These are phyloP conservation scores for Phialophora expanda DNA, from an alignment of 2,329 filamentous ascomycete species.

Conservation along the genomic window DNA sequence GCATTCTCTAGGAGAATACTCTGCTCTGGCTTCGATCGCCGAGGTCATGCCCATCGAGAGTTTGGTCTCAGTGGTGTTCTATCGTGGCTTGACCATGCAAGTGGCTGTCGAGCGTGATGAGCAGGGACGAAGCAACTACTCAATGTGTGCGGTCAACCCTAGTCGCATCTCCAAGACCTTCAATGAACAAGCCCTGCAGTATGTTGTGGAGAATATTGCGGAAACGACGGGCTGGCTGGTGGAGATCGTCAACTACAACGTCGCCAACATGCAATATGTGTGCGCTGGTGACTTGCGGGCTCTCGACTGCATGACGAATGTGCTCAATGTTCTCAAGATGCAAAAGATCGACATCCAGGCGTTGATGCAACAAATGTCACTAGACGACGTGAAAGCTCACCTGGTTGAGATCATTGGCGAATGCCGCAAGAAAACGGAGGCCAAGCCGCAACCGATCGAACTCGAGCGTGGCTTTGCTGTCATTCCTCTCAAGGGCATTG, in stretches of 20 bases:
- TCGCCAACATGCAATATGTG: constrained; percentile 73
- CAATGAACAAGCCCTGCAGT: constrained; percentile 95
- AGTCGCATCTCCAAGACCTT: constrained; percentile 98
- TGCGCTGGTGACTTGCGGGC: constrained; percentile 70
- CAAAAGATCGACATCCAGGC: constrained; percentile 97
- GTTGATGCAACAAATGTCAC: constrained; percentile 80
- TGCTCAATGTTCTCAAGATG: constrained; percentile 93
- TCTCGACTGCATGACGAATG: constrained; percentile 71
- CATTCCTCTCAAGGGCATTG: constrained; percentile 94
- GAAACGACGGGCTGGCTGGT: constrained; percentile 94
- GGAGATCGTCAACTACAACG: constrained; percentile 97
- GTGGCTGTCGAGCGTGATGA: constrained; percentile 97
- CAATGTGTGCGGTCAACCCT: constrained; percentile 98
- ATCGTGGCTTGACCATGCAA: constrained; percentile 98
- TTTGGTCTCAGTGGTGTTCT: constrained; percentile 97
- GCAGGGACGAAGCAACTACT: constrained; percentile 92
- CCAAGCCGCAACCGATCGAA: constrained; percentile 85
- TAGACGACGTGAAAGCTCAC: constrained; percentile 90
- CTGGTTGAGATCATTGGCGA: constrained; percentile 89
- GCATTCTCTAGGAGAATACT: constrained; percentile 98
- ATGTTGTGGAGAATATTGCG: constrained; percentile 92
- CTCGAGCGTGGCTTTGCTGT: constrained; percentile 95
- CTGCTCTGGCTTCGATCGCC: constrained; percentile 89
- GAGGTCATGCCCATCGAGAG: constrained; percentile 99
- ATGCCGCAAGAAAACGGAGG: constrained; percentile 82